Conservation (phyloP, 2,329 filamentous ascomycete genomes). For the Pestalotiopsis sp. region DNA sequence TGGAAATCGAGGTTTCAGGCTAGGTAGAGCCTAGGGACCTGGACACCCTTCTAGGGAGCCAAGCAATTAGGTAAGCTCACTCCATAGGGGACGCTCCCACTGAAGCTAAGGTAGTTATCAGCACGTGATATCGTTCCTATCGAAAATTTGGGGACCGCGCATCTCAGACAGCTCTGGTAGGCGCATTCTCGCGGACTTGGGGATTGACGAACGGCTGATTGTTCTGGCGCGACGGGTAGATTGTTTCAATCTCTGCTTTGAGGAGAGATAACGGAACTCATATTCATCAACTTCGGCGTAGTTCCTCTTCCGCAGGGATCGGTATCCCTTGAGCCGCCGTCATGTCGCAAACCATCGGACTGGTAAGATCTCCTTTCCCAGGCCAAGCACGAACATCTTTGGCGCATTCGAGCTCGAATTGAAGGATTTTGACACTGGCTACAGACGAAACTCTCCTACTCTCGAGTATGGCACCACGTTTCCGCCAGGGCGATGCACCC, state of each 20-base stretch:
- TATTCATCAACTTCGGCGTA: not conserved
- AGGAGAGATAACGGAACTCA: not conserved
- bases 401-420: not conserved
- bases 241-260: not conserved
- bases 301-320: not conserved
- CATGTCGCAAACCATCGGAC: conserved; percentile 81
- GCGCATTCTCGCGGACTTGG: not conserved
- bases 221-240: not conserved
- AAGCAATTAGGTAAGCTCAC: not conserved
- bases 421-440: not conserved
- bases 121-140: conserved; percentile 6
- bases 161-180: not conserved
- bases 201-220: not conserved
- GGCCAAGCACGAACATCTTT: not conserved
- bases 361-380: conserved; percentile 54
- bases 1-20: not conserved
- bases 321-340: conserved; percentile 34
- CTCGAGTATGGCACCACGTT: conserved; percentile 88
- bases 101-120: not conserved
- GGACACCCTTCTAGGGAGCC: not conserved
- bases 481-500: conserved; percentile 71
- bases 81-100: not conserved
- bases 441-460: conserved; percentile 95
- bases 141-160: conserved; percentile 13
- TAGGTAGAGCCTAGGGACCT: too few relatives aligned